Percentiles rank a stretch among this genome's conserved stretches.
Evolutionary conservation across 768 basidiomycete species (phyloP).

Genomic region (Pleurotus eryngii): DNA sequence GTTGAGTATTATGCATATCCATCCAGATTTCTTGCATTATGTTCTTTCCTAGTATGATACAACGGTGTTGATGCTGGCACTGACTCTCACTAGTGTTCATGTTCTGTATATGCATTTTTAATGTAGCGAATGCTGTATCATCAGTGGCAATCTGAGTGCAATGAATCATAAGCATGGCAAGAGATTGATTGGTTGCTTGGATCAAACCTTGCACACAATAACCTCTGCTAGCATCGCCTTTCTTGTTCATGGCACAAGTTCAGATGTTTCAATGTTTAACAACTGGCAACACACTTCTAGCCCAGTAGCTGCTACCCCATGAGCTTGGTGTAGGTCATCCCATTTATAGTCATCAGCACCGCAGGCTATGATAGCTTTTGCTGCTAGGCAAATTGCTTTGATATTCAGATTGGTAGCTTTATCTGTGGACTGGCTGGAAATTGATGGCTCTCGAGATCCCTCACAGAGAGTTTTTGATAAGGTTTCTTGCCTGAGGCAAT

Average conservation of each 20-base stretch:
- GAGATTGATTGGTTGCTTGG: background rate
- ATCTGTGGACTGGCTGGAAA: no score
- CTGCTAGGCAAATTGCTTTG: no score
- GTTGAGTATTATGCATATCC: conserved; percentile 23
- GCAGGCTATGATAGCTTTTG: no score
- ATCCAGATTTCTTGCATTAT: conserved; percentile 23
- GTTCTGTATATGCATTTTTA: background rate
- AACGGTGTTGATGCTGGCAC: background rate
- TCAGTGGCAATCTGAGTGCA: background rate
- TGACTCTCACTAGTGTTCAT: no score
- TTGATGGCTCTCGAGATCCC: no score
- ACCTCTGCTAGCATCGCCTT: background rate
- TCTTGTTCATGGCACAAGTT: background rate
- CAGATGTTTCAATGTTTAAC: background rate
- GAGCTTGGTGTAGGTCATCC: no score
- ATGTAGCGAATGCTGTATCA: background rate
- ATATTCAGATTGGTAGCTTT: no score
- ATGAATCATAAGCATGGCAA: background rate
- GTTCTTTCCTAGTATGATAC: conserved; percentile 23
- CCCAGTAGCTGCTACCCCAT: no score
- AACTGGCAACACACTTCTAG: no score
- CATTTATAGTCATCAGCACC: no score
- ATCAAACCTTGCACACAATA: background rate
- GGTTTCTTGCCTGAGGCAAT: no score
- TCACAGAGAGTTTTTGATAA: background rate